Base-by-base conservation (phyloP, 169 alveolate species). In the Plasmodium ovale region DNA sequence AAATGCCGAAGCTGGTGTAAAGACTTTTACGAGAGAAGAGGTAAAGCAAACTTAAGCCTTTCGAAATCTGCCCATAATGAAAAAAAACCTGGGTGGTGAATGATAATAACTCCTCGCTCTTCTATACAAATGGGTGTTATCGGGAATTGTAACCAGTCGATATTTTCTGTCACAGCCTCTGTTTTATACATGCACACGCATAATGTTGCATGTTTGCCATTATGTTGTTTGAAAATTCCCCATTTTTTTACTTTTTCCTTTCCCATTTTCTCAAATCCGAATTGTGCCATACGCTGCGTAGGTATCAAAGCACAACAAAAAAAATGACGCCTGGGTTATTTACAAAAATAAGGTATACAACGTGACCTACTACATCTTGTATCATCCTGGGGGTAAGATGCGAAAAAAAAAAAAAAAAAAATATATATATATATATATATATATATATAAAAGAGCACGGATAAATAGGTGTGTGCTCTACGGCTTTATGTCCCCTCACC, bases 311-410 rank as follows among this genome's bases (percentile, higher is more conserved):
- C 96, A 94, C 85, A 71, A 64, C 25, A 85, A 87, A n/a, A 54
- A 51, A 58, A 51, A 72, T n/a, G 96, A 93, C 47, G 92, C 95
- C 23, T 94, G 97, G 97, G 60, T 88, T 53, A 93, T 91, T 29
- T 69, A 87, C 62, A 90, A 93, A 42, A 95, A 95, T 42, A 82
- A 84, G 31, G 96, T 94, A 14, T 94, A 94, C 79, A 95, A 94
- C 58, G n/a, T 94, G 31, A 94, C 97, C 6, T 70, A 92, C 16
- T 94, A 92, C 67, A 42, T 92, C 37, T 44, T 88, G 58, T 33
- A 23, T 35, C 97, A 94, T 49, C 97, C 97, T 5, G 97, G 97
- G 44, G 97, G 97, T 92, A 29, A 29, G 73, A 54, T 53, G 47
- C n/a, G 25, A 35, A 58, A 14, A 29, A 60, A 23, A 29, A 25